Evolutionary conservation across 169 alveolate species (phyloP), one percentile per base, ranked within the genome.

Genomic region (Eimeria sp.): DNA sequence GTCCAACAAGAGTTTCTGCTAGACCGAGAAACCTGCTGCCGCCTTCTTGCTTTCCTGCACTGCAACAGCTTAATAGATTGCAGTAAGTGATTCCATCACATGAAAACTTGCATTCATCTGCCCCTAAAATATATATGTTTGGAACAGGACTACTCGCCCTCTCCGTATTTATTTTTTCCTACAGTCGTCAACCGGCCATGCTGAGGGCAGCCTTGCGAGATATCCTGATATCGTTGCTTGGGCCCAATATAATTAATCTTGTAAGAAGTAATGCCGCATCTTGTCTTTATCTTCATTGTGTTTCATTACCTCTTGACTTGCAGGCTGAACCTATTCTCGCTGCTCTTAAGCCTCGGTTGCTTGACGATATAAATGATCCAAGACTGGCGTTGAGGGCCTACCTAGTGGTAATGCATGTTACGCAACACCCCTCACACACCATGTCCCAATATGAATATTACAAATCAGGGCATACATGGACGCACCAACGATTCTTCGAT

Each of bases 251-350:
- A 25, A 57, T 86, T 45, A 86, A n/a, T 40, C 92, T 86, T 72
- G 92, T 86, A 86, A 61, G 78, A 61, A 86, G 47, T 20, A 5
- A 34, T 22, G 6, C 11, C 13, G 9, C 34, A 34, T 82, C 51
- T 49, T 47, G 34, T 0, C 43, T 51, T 13, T 20, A 43, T 20
- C n/a, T n/a, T 14, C 47, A 86, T 34, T 34, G 40, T 34, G 13
- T 58, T 72, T n/a, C 92, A 34, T 40, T 34, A 43, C 25, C 14
- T 20, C 1, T 16, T 49, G 45, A 20, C 80, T 5, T 57, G 51
- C 92, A 86, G 92, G 92, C 92, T 58, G 92, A 86, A 86, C 92
- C 92, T 57, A 86, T 86, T 86, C 34, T 86, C 43, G 92, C 92
- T 27, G 92, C 92, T 61, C 30, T 86, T 34, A 86, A 86, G 80